Base-by-base conservation (phyloP, 2,329 filamentous ascomycete species). In the Diaporthe caulivora region DNA sequence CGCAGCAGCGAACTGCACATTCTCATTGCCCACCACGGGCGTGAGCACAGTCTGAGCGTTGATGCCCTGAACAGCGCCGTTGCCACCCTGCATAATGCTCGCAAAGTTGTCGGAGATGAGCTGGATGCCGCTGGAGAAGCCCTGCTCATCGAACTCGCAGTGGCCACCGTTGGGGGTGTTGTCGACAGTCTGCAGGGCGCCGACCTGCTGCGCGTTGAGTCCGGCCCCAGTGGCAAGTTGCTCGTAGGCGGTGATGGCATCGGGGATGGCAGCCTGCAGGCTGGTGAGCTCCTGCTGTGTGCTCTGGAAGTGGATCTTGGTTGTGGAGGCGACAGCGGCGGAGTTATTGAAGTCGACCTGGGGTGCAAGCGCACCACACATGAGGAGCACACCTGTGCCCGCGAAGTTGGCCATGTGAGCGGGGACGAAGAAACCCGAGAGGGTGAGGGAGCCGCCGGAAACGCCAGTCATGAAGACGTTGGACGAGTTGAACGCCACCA, bases 381-480 rank as follows among this genome's bases (percentile, higher is more conserved):
- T 89, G 18, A 91, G 82, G 58, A 90, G 80, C 0, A 90, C 87
- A 2, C 88, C 89, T 26, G 81, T 83, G 70, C 85, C 86, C 31
- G 83, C 81, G 71, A 84, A 89, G 72, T 87, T 85, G 69, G 84
- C 81, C 83, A 89, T 87, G 76, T 88, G 88, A 0, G 85, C 85
- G 6, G 89, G 89, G 74, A 91, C 84, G 80, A 91, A 89, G 82
- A 90, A 90, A 11, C 88, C 88, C 1, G 83, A 84, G 44, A 91
- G 84, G 42, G 89, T 80, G 26, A 91, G 83, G 4, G 84, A 82
- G 24, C 89, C 89, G 31, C 89, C 89, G 6, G 84, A 87, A 0
- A 91, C 89, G 21, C 89, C 89, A 0, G 87, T 90, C 81, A 91
- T 91, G 78, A 87, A 88, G 64, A 91, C 86, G 54, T 87, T 84